A percentile compares a stretch with the other conserved stretches of the same genome.
Conservation (phyloP, 106 monocot genomes). For the Triglochin maritima region DNA sequence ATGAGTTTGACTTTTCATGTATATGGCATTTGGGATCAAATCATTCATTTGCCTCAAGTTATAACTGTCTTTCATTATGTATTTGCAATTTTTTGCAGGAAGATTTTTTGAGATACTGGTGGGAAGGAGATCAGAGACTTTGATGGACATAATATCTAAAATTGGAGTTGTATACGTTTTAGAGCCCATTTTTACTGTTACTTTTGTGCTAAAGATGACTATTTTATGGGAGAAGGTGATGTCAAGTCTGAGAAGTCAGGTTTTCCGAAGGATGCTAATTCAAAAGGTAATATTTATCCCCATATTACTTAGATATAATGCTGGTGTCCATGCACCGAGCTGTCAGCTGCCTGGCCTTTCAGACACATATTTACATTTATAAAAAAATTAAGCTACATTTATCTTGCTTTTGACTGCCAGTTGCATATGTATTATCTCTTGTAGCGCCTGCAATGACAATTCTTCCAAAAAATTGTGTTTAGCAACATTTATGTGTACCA, state of each 20-base stretch:
- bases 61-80: neutral
- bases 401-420: no score
- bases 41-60: no score
- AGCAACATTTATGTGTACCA: no score
- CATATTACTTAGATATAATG: no score
- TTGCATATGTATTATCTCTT: no score
- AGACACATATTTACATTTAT: no score
- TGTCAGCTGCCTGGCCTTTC: neutral
- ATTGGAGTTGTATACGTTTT: slow-evolving; percentile 64
- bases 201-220: slow-evolving; percentile 83
- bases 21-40: no score
- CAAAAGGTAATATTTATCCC: slow-evolving; percentile 54
- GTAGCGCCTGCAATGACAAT: no score
- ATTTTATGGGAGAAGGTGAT: slow-evolving; percentile 89
- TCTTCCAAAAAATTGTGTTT: no score
- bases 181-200: slow-evolving; percentile 84
- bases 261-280: slow-evolving; percentile 74
- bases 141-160: slow-evolving; percentile 61
- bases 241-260: slow-evolving; percentile 64
- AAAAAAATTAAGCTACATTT: no score
- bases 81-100: slow-evolving; percentile 35
- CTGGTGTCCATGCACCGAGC: no score
- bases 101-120: slow-evolving; percentile 82
- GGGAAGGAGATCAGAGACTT: slow-evolving; percentile 61
- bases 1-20: no score